phyloP scores from a whole-genome alignment of 768 basidiomycete genomes.

The Filobasidium floriforme region DNA sequence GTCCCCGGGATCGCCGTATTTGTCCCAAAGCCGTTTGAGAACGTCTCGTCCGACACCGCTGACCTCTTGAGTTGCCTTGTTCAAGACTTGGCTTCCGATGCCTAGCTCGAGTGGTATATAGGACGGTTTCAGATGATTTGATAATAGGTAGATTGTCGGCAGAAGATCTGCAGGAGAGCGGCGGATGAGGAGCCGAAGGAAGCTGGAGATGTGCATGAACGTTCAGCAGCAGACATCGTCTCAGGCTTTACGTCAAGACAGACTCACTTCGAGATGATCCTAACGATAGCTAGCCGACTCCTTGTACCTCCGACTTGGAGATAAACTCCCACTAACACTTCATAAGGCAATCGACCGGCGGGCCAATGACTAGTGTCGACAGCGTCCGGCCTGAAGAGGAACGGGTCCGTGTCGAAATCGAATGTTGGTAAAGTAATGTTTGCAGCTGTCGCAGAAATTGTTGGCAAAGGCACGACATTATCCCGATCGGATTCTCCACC shows the following conservation, averaged over 20 bases:
- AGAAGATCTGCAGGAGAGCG: conserved; percentile 64
- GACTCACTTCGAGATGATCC: conserved; percentile 43
- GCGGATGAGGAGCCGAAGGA: conserved; percentile 59
- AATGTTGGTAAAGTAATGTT: conserved; percentile 6
- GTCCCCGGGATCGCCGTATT: conserved; percentile 75
- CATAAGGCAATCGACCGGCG: conserved; percentile 41
- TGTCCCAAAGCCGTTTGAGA: conserved; percentile 52
- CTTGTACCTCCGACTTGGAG: conserved; percentile 41
- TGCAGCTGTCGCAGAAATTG: background rate
- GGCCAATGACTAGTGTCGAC: conserved; percentile 33
- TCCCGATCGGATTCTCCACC: background rate
- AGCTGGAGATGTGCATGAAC: conserved; percentile 53
- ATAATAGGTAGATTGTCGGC: conserved; percentile 70
- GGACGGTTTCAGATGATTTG: conserved; percentile 68
- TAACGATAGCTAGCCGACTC: conserved; percentile 36
- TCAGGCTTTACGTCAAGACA: background rate
- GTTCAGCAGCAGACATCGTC: background rate
- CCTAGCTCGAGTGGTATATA: conserved; percentile 57
- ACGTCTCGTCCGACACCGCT: conserved; percentile 37
- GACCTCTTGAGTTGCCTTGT: conserved; percentile 47
- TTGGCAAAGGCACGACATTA: background rate
- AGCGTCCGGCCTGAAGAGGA: conserved; percentile 33
- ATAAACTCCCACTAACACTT: conserved; percentile 40
- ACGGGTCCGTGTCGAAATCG: conserved; percentile 38
- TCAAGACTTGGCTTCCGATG: conserved; percentile 47